phyloP scores from a whole-genome alignment of 208 protist genomes.

The Trypanosoma mega region DNA sequence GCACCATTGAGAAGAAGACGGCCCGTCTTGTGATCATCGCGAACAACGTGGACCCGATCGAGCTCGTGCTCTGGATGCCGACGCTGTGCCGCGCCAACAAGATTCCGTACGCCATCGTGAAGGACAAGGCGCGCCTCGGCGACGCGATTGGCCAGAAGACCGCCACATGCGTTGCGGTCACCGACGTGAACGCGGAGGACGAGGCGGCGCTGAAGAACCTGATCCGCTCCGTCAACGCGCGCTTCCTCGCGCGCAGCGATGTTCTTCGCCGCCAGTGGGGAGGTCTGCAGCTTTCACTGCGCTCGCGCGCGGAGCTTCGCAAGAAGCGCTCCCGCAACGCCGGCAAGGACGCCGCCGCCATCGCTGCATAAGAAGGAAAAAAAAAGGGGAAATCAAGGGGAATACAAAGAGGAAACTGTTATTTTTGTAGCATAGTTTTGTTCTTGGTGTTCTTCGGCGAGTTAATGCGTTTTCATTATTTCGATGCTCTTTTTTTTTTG shows the following conservation, averaged over 20 bases:
- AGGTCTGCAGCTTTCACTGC: slow-evolving; percentile 88
- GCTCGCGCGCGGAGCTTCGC: slow-evolving; percentile 75
- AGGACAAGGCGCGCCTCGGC: slow-evolving; percentile 98
- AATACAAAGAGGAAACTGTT: too few relatives aligned
- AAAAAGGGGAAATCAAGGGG: too few relatives aligned
- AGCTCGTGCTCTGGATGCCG: slow-evolving; percentile 99
- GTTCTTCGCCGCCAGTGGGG: slow-evolving; percentile 93
- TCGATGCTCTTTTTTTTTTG: too few relatives aligned
- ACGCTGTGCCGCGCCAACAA: slow-evolving; percentile 98
- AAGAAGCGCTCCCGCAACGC: slow-evolving; percentile 80
- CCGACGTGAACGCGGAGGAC: slow-evolving; percentile 95
- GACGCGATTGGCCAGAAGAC: slow-evolving; percentile 97
- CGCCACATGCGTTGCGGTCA: slow-evolving; percentile 94
- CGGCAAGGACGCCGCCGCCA: background rate
- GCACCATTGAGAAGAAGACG: slow-evolving; percentile 98
- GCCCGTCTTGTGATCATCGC: slow-evolving; percentile 99
- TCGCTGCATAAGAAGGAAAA: slow-evolving; percentile 4
- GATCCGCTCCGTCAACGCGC: slow-evolving; percentile 87
- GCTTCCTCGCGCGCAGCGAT: slow-evolving; percentile 88
- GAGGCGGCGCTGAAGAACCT: slow-evolving; percentile 92
- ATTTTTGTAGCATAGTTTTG: slow-evolving; percentile 17
- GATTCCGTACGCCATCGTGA: slow-evolving; percentile 99
- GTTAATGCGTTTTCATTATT: too few relatives aligned
- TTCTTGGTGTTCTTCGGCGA: too few relatives aligned
- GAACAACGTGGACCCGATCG: slow-evolving; percentile 99